Evolutionary conservation across 2,329 filamentous ascomycete genomes (phyloP).

Genomic region (Verticillium nubilum): DNA sequence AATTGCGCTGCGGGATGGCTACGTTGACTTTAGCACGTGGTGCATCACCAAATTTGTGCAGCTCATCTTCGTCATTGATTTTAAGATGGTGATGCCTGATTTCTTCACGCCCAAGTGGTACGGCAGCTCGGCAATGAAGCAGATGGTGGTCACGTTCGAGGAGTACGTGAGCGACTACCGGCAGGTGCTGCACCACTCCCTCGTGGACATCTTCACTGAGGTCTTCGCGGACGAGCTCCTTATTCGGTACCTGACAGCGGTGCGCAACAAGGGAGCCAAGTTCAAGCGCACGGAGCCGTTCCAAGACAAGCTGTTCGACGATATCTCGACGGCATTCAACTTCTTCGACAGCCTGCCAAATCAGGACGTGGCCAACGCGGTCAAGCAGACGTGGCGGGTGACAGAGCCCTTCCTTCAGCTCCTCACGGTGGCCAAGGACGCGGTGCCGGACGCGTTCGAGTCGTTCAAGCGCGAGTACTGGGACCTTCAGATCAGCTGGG

Average conservation of each 20-base stretch:
- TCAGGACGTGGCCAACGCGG: conserved; percentile 61
- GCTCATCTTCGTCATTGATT: conserved; percentile 87
- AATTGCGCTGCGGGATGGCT: conserved; percentile 74
- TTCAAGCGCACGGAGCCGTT: conserved; percentile 85
- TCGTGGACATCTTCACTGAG: conserved; percentile 88
- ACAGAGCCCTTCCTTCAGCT: conserved; percentile 79
- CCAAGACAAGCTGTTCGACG: conserved; percentile 88
- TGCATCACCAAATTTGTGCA: conserved; percentile 83
- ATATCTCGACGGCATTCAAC: conserved; percentile 83
- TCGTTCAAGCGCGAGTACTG: conserved; percentile 82
- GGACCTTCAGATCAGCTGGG: conserved; percentile 93
- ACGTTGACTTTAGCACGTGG: conserved; percentile 91
- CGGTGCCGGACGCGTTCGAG: conserved; percentile 72
- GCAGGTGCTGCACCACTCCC: conserved; percentile 74
- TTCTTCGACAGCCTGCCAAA: conserved; percentile 75
- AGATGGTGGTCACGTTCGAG: conserved; percentile 90
- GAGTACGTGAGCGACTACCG: conserved; percentile 91
- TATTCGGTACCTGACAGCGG: conserved; percentile 73
- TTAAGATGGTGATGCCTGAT: conserved; percentile 73
- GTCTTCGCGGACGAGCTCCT: conserved; percentile 91
- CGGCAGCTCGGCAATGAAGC: conserved; percentile 76
- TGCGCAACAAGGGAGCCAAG: conserved; percentile 85
- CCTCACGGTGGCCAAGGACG: conserved; percentile 69
- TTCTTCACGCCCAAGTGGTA: conserved; percentile 96
- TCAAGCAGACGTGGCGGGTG: conserved; percentile 90